A percentile compares a stretch with the other conserved stretches of the same genome.
Conservation (phyloP, 352 stramenopile species). For the Phytophthora citricola region DNA sequence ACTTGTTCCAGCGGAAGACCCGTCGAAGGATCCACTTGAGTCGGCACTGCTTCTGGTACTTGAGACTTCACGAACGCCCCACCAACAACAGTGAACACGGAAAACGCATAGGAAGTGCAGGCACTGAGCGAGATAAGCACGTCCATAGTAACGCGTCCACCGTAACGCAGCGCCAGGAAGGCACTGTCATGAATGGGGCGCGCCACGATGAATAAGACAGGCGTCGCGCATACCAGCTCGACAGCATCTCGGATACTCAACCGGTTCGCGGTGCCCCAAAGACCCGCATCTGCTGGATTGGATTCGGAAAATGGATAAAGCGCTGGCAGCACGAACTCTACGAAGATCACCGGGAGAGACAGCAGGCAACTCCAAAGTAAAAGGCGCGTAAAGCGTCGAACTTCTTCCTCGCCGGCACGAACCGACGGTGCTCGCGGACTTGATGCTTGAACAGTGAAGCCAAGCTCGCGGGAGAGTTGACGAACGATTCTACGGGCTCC, state of each 20-base stretch:
- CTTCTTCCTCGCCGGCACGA: constrained; percentile 46
- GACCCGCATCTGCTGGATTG: constrained; percentile 29
- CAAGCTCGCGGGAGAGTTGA: constrained; percentile 44
- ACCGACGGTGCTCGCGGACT: constrained; percentile 51
- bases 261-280: constrained; percentile 35
- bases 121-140: constrained; percentile 81
- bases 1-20: constrained; percentile 17
- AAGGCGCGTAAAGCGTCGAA: constrained; percentile 51
- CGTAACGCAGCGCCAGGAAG: constrained; percentile 62
- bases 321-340: constrained; percentile 64
- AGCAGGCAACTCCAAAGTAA: constrained; percentile 67
- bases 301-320: constrained; percentile 25
- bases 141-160: constrained; percentile 77
- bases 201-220: constrained; percentile 65
- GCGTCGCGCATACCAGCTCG: constrained; percentile 69
- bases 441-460: constrained; percentile 60
- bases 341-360: constrained; percentile 55
- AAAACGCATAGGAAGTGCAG: constrained; percentile 75
- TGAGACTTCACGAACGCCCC: constrained; percentile 14
- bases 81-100: constrained; percentile 42
- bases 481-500: constrained; percentile 50
- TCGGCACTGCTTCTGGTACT: background rate
- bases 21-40: constrained; percentile 16
- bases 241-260: constrained; percentile 63
- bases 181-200: constrained; percentile 79